Base-by-base conservation (phyloP, 441 rosid species). In the Erodium chrysanthum region DNA sequence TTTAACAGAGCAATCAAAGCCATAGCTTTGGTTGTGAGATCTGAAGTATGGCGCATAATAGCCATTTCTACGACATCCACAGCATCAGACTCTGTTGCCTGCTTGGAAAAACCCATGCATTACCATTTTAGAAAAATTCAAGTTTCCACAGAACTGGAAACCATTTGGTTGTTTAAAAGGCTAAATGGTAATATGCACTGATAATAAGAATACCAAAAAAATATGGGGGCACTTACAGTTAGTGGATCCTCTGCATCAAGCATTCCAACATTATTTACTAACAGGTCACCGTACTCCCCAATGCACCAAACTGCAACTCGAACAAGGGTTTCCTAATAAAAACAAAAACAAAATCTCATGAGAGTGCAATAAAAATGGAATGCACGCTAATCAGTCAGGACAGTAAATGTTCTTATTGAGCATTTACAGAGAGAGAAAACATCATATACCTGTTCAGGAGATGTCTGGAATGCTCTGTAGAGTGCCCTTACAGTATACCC, bases 241-340 rank as follows among this genome's bases (percentile, higher is more conserved):
- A 90, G 69, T 61, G 98, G 93, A 76, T 92, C 96, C 81, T 95
- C 98, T 52, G 80, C 71, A 72, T 84, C 78, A 77, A 95, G 91
- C 91, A 92, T 76, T 75, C 98, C 97, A 27, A 73, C 81, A 84
- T 84, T 88, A 75, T 87, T 88, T 42, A 90, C 91, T 87, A 95
- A 79, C 84, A 95, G 62, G 78, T 95, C 99, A 72, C 98, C 99
- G 77, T 91, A 95, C 81, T 95, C 99, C 74, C 99, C 99, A 67
- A 95, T 83, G 86, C 98, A 95, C 99, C 99, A 95, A 70, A 90
- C 84, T 35, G 97, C 97, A 77, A 90, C 96, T 73, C 92, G 92
- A 77, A 87, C 91, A 82, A 95, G 97, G 73, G 83, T 84, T 86
- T 90, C 97, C 98, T 92, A 80, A 66, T 71, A 68, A 58, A 69